Evolutionary conservation across 805 yeast species (phyloP), one percentile per base, ranked within the genome.

Genomic region (Yarrowia osloensis): DNA sequence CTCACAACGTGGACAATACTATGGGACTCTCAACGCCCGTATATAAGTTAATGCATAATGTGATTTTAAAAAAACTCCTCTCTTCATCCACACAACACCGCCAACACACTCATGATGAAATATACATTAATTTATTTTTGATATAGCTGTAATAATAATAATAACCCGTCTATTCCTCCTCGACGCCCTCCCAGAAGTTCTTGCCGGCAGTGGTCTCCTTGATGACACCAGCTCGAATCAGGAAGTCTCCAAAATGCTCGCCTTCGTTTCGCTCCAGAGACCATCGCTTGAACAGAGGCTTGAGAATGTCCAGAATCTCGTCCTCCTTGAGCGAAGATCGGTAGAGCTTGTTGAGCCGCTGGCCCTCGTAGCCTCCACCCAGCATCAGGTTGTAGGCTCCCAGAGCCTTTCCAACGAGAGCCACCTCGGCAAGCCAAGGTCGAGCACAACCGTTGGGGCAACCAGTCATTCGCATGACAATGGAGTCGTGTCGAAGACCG

Each of bases 381-480:
- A 94, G 83, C 91, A 93, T 83, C 79, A 94, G 83, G 79, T 94
- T 94, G 80, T 94, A 94, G 19, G 96, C 92, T 65, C 96, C 97
- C 70, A 84, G 86, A 0, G 98, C 97, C 77, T 94, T 94, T 77
- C 98, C 98, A 68, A 94, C 96, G 68, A 92, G 83, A 0, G 98
- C 98, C 68, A 94, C 86, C 78, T 94, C 98, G 4, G 98, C 98
- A 63, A 94, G 80, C 98, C 98, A 94, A 31, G 98, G 98, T 78
- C 98, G 87, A 26, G 98, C 95, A 82, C 98, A 94, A 72, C 98
- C 98, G 77, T 94, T 94, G 67, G 98, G 98, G 84, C 98, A 94
- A 67, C 98, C 98, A 33, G 98, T 94, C 98, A 94, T 93, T 81
- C 98, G 87, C 96, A 94, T 89, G 26, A 92, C 97, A 71, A 94